Conservation (phyloP, 441 rosid genomes). For the Pelargonium cotyledonis region DNA sequence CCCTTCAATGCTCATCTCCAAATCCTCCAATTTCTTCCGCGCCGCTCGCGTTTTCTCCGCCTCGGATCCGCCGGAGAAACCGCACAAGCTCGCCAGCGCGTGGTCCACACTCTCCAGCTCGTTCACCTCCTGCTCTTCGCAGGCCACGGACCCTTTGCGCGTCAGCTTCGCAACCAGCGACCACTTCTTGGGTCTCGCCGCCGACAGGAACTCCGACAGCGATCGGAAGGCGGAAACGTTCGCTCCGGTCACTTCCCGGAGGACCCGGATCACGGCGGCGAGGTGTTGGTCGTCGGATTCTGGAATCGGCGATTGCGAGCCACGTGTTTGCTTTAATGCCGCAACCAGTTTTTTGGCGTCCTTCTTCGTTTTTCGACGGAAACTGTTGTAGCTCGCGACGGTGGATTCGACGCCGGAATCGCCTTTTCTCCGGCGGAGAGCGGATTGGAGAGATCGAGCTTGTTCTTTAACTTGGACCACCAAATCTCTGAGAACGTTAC, state of each 20-base stretch:
- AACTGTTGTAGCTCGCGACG: constrained; percentile 24
- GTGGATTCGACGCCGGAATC: constrained; percentile 24
- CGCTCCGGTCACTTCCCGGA: constrained; percentile 34
- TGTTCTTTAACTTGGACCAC: constrained; percentile 37
- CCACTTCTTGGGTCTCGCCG: constrained; percentile 35
- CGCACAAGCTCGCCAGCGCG: constrained; percentile 16
- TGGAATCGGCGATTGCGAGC: background rate
- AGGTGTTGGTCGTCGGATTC: constrained; percentile 31
- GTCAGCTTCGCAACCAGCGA: constrained; percentile 38
- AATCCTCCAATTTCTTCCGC: constrained; percentile 31
- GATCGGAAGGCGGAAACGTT: constrained; percentile 37
- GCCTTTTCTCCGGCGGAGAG: constrained; percentile 43
- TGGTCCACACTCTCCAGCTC: constrained; percentile 38
- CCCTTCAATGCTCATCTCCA: constrained; percentile 37
- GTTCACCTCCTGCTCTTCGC: constrained; percentile 31
- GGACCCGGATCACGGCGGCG: constrained; percentile 33
- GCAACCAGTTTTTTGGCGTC: constrained; percentile 36
- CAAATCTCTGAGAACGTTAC: constrained; percentile 42
- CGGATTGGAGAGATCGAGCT: constrained; percentile 41
- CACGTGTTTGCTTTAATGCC: constrained; percentile 32
- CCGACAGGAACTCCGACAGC: constrained; percentile 37
- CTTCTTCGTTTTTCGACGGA: constrained; percentile 50
- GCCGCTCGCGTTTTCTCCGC: constrained; percentile 28
- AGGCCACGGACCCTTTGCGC: constrained; percentile 29
- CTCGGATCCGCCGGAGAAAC: background rate